Evolutionary conservation across 495 filamentous ascomycete genomes (phyloP).

Genomic region (Aspergillus heteromorphus): DNA sequence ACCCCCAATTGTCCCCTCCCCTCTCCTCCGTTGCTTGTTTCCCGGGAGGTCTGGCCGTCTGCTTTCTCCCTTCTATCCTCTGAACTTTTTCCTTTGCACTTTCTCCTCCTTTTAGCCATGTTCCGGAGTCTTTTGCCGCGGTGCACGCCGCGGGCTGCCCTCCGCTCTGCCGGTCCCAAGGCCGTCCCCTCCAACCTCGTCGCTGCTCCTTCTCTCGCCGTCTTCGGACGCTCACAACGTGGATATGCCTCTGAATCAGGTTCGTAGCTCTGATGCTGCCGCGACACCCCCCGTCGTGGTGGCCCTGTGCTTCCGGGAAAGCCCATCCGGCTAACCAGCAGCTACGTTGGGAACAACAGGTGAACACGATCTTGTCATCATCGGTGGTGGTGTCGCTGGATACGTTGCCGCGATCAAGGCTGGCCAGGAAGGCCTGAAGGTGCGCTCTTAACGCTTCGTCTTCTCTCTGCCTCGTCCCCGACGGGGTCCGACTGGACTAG

Average conservation of each 20-base stretch:
- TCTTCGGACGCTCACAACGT: conserved; percentile 57
- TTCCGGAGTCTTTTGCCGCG: conserved; percentile 67
- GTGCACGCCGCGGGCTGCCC: conserved; percentile 59
- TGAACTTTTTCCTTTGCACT: conserved; percentile 24
- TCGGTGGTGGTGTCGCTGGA: conserved; percentile 95
- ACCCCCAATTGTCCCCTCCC: conserved; percentile 17
- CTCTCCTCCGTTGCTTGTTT: conserved; percentile 22
- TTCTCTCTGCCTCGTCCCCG: neutral
- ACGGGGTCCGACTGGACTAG: conserved; percentile 4
- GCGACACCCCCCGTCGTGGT: neutral
- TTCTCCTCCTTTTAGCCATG: conserved; percentile 46
- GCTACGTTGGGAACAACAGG: conserved; percentile 46
- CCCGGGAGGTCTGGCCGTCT: conserved; percentile 28
- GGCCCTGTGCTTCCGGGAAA: conserved; percentile 14
- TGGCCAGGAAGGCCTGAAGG: conserved; percentile 95
- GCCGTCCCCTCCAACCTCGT: conserved; percentile 50
- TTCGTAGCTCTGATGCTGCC: conserved; percentile 33
- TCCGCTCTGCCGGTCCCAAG: conserved; percentile 42
- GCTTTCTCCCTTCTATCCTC: conserved; percentile 15
- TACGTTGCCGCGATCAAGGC: conserved; percentile 99
- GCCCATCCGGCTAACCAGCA: conserved; percentile 19
- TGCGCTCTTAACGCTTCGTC: too few relatives aligned
- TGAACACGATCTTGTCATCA: conserved; percentile 88
- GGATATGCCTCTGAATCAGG: conserved; percentile 78
- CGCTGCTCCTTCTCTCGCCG: conserved; percentile 46